These are phyloP conservation scores for Eremomyces bilateralis DNA, from an alignment of 495 filamentous ascomycete species.

Conservation along the genomic window DNA sequence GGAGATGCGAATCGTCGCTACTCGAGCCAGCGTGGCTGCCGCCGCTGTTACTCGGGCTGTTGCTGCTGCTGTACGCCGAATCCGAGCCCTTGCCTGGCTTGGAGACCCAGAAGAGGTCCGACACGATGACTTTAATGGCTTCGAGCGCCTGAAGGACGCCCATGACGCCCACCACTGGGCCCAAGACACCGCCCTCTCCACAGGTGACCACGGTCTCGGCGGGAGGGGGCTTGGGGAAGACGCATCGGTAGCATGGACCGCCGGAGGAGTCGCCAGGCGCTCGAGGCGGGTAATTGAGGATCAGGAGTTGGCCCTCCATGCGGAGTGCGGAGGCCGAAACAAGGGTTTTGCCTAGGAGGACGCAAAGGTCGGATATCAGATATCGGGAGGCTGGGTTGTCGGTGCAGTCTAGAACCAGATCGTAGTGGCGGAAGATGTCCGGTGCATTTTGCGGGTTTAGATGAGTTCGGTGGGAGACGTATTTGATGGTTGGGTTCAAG, in stretches of 20 bases:
- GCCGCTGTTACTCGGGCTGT: no score
- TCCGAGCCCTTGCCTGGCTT: no score
- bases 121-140: constrained; percentile 75
- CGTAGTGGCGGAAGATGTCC: constrained; percentile 41
- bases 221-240: constrained; percentile 75
- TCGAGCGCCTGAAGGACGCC: constrained; percentile 80
- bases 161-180: constrained; percentile 86
- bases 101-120: no score
- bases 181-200: constrained; percentile 79
- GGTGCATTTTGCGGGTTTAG: constrained; percentile 43
- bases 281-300: constrained; percentile 47
- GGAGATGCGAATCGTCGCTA: constrained; percentile 14
- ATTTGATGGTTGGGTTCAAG: constrained; percentile 46
- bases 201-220: constrained; percentile 57
- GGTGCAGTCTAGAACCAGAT: constrained; percentile 81
- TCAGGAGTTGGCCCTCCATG: constrained; percentile 75
- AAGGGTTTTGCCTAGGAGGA: constrained; percentile 55
- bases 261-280: constrained; percentile 25
- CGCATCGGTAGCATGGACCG: constrained; percentile 81
- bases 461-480: constrained; percentile 35
- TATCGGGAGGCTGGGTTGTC: constrained; percentile 84
- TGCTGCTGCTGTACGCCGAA: no score
- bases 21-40: no score
- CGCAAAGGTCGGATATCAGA: constrained; percentile 73
- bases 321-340: constrained; percentile 74